Percentiles rank a stretch among this genome's conserved stretches.
Evolutionary conservation across 2,329 filamentous ascomycete species (phyloP).

Genomic region (Colletotrichum lupini): DNA sequence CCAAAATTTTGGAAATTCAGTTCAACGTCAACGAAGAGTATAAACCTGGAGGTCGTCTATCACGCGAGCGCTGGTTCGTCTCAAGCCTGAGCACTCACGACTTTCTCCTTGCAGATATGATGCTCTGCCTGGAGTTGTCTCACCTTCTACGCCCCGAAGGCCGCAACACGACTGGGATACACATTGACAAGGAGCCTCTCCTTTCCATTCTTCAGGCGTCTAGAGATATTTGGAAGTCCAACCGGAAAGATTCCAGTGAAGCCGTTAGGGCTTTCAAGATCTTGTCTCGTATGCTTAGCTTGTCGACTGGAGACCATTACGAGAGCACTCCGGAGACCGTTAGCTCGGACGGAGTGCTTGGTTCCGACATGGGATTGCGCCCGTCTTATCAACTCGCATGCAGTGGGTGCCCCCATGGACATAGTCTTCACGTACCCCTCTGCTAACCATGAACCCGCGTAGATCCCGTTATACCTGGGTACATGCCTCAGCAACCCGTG

Average conservation of each 20-base stretch:
- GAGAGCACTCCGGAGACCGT: slow-evolving; percentile 39
- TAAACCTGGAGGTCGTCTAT: slow-evolving; percentile 51
- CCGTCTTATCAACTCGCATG: slow-evolving; percentile 31
- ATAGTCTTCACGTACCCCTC: background rate
- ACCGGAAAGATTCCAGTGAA: slow-evolving; percentile 40
- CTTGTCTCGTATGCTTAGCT: slow-evolving; percentile 44
- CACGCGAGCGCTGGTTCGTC: slow-evolving; percentile 54
- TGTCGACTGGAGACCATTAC: slow-evolving; percentile 40
- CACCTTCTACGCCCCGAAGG: slow-evolving; percentile 28
- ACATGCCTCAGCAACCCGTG: background rate
- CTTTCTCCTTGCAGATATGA: slow-evolving; percentile 59
- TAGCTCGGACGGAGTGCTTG: background rate
- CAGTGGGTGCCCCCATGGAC: slow-evolving; percentile 1
- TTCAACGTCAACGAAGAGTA: slow-evolving; percentile 53
- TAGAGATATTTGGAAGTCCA: slow-evolving; percentile 42
- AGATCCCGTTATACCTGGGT: background rate
- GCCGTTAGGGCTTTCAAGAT: slow-evolving; percentile 45
- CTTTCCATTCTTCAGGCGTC: slow-evolving; percentile 42
- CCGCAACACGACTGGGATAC: slow-evolving; percentile 14
- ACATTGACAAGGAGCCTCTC: slow-evolving; percentile 40
- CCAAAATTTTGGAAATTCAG: slow-evolving; percentile 55
- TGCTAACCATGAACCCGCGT: background rate
- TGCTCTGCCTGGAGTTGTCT: slow-evolving; percentile 53
- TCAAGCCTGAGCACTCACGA: slow-evolving; percentile 55
- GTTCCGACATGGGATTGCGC: slow-evolving; percentile 3